Percentiles rank a stretch among this genome's conserved stretches.
phyloP scores from a whole-genome alignment of 2,329 filamentous ascomycete genomes.

The Aspergillus nomiae region DNA sequence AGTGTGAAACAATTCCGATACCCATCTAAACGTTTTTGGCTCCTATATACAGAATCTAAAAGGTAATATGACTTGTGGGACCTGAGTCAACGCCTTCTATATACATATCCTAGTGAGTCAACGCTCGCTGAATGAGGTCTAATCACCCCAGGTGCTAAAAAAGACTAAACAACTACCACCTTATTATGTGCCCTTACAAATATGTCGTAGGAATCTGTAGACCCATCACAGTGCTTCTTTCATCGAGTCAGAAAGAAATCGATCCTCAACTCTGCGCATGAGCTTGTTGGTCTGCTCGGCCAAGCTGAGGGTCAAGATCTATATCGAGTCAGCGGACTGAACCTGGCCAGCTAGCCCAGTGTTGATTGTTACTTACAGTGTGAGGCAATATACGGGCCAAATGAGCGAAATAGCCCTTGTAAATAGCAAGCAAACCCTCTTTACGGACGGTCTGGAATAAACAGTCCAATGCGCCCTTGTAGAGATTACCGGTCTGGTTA shows the following conservation, averaged over 20 bases:
- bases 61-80: constrained; percentile 10
- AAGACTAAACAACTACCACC: neutral
- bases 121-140: neutral
- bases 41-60: constrained; percentile 20
- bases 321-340: constrained; percentile 23
- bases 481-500: constrained; percentile 98
- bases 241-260: constrained; percentile 51
- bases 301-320: constrained; percentile 85
- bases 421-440: constrained; percentile 88
- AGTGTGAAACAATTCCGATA: neutral
- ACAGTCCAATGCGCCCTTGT: constrained; percentile 90
- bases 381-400: constrained; percentile 92
- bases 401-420: constrained; percentile 97
- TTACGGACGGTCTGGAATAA: constrained; percentile 86
- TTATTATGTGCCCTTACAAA: neutral
- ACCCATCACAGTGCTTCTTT: constrained; percentile 49
- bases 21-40: neutral
- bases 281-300: constrained; percentile 97
- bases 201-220: neutral
- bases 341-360: neutral
- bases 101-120: constrained; percentile 9
- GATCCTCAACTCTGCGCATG: constrained; percentile 74
- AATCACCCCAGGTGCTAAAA: neutral
- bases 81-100: constrained; percentile 23
- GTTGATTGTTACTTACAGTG: constrained; percentile 57